Evolutionary conservation across 441 rosid genomes (phyloP), one percentile per base, ranked within the genome.

Genomic region (Pelargonium myrrhifolium): DNA sequence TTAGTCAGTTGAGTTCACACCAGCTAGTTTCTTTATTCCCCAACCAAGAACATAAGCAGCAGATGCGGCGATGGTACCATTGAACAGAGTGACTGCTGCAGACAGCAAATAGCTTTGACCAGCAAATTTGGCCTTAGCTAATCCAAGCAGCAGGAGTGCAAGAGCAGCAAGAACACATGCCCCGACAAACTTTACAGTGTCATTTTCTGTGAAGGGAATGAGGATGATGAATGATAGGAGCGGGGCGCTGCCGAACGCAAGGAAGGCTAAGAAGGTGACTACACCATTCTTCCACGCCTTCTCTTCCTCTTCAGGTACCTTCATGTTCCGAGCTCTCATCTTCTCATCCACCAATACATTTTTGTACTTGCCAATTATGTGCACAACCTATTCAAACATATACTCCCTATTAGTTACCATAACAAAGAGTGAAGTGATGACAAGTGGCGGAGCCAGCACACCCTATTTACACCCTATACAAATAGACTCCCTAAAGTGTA

Each of bases 221-320:
- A 80, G 79, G 53, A 75, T 39, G 26, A 83, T 71, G 79, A 78
- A 83, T 14, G 84, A 82, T 6, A 71, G 78, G 56, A 80, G 79
- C 0, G 84, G 82, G 6, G 74, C 70, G 21, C 79, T 70, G 31
- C 84, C 79, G n/a, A 80, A 83, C 55, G 62, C 6, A 40, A 75
- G 60, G 65, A 80, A 83, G 22, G 86, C 68, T 2, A n/a, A 9
- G 4, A 74, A 78, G 11, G 79, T 78, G 4, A 75, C 69, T 0
- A 76, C 56, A 49, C 78, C 82, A 62, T 78, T 78, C 79, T 72
- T 83, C 84, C 78, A 72, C 15, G 75, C 81, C 71, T 74, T 78
- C 17, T 61, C 75, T 53, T 56, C 66, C 1, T 74, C 73, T 0
- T 70, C 67, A 1, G 82, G 78, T 17, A 51, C 18, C 55, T 65